phyloP scores from a whole-genome alignment of 306 rosid genomes.

The Pyrus communis region DNA sequence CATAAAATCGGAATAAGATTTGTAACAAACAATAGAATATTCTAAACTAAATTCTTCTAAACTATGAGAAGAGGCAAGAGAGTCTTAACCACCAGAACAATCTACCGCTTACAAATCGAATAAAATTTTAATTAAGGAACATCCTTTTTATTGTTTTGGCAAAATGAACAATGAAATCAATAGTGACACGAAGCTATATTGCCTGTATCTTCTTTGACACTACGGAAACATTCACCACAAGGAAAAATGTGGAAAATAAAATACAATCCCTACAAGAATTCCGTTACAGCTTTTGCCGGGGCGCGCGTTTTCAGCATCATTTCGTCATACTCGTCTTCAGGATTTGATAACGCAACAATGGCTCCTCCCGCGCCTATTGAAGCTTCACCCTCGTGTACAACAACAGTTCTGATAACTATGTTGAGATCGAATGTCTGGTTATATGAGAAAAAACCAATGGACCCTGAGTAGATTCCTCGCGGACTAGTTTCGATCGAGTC shows the following conservation, averaged over 20 bases:
- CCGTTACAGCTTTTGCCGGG: slow-evolving; percentile 60
- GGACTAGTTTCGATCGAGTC: slow-evolving; percentile 73
- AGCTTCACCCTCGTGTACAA: slow-evolving; percentile 76
- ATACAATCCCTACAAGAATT: slow-evolving; percentile 39
- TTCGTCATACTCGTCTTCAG: slow-evolving; percentile 85
- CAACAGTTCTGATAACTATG: slow-evolving; percentile 85
- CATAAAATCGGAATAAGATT: too few relatives aligned
- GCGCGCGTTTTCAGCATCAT: slow-evolving; percentile 83
- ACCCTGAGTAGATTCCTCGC: slow-evolving; percentile 91
- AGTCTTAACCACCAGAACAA: too few relatives aligned
- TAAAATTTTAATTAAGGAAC: not conserved
- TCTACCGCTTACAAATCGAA: not conserved
- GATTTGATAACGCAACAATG: slow-evolving; percentile 76
- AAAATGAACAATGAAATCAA: slow-evolving; percentile 2
- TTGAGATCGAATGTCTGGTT: slow-evolving; percentile 90
- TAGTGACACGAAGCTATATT: not conserved
- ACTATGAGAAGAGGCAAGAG: too few relatives aligned
- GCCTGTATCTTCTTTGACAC: slow-evolving; percentile 3
- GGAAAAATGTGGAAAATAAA: not conserved
- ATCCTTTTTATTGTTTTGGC: not conserved
- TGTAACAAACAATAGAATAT: too few relatives aligned
- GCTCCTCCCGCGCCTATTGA: slow-evolving; percentile 99
- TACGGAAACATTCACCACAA: not conserved
- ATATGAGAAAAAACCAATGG: slow-evolving; percentile 88
- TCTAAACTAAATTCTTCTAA: too few relatives aligned